Conservation (phyloP, 2,329 filamentous ascomycete species). For the Pseudogymnoascus sp. region DNA sequence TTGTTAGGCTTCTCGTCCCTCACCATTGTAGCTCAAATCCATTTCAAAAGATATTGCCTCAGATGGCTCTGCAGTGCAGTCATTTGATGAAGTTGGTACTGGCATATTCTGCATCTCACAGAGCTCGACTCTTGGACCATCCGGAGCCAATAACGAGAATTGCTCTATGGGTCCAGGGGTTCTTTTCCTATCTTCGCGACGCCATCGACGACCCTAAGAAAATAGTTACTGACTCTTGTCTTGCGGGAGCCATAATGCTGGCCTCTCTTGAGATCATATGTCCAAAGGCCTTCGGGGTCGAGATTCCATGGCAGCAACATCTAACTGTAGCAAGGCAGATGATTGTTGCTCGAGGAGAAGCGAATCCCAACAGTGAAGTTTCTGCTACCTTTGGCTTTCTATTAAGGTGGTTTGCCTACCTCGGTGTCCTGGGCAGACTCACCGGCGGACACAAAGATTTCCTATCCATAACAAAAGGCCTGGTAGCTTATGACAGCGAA, state of each 20-base stretch:
- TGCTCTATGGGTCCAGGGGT: conserved; percentile 68
- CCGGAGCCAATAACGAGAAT: conserved; percentile 69
- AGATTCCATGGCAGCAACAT: conserved; percentile 73
- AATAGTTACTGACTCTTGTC: conserved; percentile 60
- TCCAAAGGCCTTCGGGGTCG: conserved; percentile 70
- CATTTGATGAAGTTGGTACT: conserved; percentile 69
- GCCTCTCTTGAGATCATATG: conserved; percentile 76
- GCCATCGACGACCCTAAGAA: conserved; percentile 53
- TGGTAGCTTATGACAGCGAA: conserved; percentile 40
- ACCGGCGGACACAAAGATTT: conserved; percentile 43
- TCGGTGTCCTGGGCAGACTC: conserved; percentile 69
- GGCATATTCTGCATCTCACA: conserved; percentile 76
- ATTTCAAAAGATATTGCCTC: conserved; percentile 41
- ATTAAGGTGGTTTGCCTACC: conserved; percentile 73
- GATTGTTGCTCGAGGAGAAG: conserved; percentile 52
- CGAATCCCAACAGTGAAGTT: conserved; percentile 46
- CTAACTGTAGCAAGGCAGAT: conserved; percentile 67
- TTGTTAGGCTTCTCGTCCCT: conserved; percentile 51
- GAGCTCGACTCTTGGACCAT: conserved; percentile 64
- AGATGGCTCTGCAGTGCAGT: conserved; percentile 58
- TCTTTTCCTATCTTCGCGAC: conserved; percentile 62
- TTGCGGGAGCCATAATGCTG: conserved; percentile 79
- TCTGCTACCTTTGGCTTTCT: conserved; percentile 54
- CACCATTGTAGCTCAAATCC: conserved; percentile 45
- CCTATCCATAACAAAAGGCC: conserved; percentile 19